A percentile compares a stretch with the other conserved stretches of the same genome.
These are phyloP conservation scores for Lepraria neglecta DNA, from an alignment of 495 filamentous ascomycete species.

Conservation along the genomic window DNA sequence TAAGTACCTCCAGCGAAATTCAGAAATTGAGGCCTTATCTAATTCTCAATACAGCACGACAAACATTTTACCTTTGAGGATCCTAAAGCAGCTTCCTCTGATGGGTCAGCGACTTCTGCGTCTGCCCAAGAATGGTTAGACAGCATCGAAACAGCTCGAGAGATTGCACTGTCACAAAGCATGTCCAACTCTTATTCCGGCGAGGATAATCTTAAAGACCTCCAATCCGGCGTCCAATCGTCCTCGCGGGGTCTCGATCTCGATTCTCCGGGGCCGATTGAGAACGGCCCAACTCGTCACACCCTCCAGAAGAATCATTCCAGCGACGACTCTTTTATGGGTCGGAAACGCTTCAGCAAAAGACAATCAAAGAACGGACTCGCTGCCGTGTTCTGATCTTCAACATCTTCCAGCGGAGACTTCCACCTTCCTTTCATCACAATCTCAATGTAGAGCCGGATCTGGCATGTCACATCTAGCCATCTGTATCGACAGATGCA, in stretches of 20 bases:
- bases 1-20: constrained; percentile 42
- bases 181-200: constrained; percentile 58
- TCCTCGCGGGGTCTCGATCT: constrained; percentile 68
- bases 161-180: constrained; percentile 69
- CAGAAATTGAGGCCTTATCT: not conserved
- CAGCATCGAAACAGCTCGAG: constrained; percentile 70
- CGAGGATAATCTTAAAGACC: constrained; percentile 65
- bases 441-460: not conserved
- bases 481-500: not conserved
- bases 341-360: constrained; percentile 78
- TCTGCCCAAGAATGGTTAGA: constrained; percentile 84
- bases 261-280: constrained; percentile 29
- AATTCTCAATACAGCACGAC: constrained; percentile 55
- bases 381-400: constrained; percentile 65
- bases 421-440: not conserved
- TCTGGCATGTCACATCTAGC: not conserved
- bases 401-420: too few species aligned
- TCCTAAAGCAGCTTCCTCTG: constrained; percentile 56
- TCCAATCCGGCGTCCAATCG: constrained; percentile 58
- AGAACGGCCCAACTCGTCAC: constrained; percentile 33
- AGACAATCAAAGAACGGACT: constrained; percentile 85
- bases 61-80: constrained; percentile 94
- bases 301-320: constrained; percentile 18
- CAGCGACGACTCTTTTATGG: constrained; percentile 33
- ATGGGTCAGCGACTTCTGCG: constrained; percentile 39